phyloP scores from a whole-genome alignment of 305 asterid species.

The Fraxinus angustifolia region DNA sequence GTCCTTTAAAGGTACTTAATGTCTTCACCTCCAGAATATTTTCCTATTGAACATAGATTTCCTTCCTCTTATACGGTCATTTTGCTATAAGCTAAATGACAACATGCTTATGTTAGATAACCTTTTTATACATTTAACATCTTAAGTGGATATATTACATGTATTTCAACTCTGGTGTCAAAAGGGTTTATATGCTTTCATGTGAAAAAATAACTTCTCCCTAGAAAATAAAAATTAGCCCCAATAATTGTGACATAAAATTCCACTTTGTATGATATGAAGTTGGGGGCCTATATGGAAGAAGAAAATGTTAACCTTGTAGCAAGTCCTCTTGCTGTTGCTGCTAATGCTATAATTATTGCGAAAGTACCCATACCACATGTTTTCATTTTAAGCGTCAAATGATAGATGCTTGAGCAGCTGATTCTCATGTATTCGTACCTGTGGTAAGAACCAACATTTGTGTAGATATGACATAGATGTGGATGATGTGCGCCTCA shows the following conservation, averaged over 20 bases:
- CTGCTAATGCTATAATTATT: neutral
- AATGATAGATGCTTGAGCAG: neutral
- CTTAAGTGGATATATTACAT: neutral
- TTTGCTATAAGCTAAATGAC: neutral
- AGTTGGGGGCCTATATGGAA: neutral
- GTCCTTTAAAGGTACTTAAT: conserved; percentile 71
- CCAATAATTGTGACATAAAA: neutral
- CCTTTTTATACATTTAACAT: neutral
- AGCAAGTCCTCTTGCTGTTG: neutral
- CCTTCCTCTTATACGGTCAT: neutral
- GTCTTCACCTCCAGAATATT: conserved; percentile 22
- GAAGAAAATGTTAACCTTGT: neutral
- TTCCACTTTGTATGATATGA: neutral
- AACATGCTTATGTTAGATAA: neutral
- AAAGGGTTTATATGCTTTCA: neutral
- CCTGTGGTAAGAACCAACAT: neutral
- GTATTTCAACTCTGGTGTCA: neutral
- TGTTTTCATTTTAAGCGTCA: conserved; percentile 8
- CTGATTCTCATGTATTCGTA: neutral
- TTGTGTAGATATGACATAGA: neutral
- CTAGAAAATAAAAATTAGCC: neutral
- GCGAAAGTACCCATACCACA: neutral
- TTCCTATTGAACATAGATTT: conserved; percentile 11
- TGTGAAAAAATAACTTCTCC: neutral
- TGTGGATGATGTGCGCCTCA: neutral